Evolutionary conservation across 164 flowering plant genomes (phyloP).

Genomic region (Macadamia integrifolia): DNA sequence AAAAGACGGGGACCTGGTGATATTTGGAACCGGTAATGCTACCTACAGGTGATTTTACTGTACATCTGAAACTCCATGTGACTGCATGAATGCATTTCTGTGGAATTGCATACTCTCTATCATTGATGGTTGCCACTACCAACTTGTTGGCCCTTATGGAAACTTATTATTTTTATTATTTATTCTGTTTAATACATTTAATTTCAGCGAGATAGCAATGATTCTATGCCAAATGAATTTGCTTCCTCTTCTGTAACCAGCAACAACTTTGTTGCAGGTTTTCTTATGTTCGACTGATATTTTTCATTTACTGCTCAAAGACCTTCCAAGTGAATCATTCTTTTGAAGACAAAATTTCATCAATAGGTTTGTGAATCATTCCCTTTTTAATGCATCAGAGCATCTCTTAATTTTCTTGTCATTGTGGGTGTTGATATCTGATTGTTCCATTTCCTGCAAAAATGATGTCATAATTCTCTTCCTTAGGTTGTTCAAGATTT

Average conservation of each 20-base stretch:
- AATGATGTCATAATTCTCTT: too few species aligned
- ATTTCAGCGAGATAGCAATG: not conserved
- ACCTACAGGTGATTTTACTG: slow-evolving; percentile 55
- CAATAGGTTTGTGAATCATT: slow-evolving; percentile 50
- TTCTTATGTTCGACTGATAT: slow-evolving; percentile 46
- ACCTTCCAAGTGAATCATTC: slow-evolving; percentile 21
- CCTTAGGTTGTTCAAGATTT: too few species aligned
- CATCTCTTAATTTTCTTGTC: not conserved
- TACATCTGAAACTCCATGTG: not conserved
- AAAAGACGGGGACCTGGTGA: slow-evolving; percentile 61
- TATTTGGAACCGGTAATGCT: slow-evolving; percentile 85
- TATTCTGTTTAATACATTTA: not conserved
- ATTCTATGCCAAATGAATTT: not conserved
- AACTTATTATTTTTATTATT: not conserved
- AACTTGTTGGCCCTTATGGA: not conserved
- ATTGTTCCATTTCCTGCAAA: too few species aligned
- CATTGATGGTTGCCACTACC: not conserved
- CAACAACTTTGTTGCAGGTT: slow-evolving; percentile 49
- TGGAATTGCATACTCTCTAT: not conserved
- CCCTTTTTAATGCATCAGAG: too few species aligned
- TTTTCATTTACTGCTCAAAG: slow-evolving; percentile 33
- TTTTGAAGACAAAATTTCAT: slow-evolving; percentile 46
- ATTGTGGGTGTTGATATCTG: not conserved
- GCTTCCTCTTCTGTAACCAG: slow-evolving; percentile 2
- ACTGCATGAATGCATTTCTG: too few species aligned